Conservation (phyloP, 2,329 filamentous ascomycete genomes). For the Lithohypha guttulata region DNA sequence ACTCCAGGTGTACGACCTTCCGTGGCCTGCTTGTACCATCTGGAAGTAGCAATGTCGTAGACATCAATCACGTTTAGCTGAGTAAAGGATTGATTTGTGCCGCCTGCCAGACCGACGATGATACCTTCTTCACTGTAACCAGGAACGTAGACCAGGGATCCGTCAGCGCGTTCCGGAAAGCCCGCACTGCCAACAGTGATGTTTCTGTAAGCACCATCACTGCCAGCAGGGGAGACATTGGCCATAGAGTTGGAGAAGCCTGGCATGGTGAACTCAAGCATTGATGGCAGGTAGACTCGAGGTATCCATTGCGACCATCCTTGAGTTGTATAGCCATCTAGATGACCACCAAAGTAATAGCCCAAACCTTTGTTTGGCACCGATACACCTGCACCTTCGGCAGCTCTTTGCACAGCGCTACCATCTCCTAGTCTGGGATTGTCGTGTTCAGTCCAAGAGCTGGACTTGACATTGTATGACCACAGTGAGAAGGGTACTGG, state of each 20-base stretch:
- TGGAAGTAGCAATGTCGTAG: conserved; percentile 61
- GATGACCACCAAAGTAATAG: conserved; percentile 70
- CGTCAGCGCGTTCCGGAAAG: conserved; percentile 65
- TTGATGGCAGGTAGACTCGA: conserved; percentile 60
- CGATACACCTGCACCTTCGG: conserved; percentile 62
- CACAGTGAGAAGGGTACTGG: conserved; percentile 55
- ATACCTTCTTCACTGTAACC: conserved; percentile 66
- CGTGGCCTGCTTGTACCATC: conserved; percentile 66
- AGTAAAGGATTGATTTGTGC: conserved; percentile 54
- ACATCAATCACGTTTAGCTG: conserved; percentile 65
- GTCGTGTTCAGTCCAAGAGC: conserved; percentile 52
- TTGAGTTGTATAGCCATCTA: conserved; percentile 52
- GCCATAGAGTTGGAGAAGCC: conserved; percentile 56
- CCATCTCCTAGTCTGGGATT: conserved; percentile 53
- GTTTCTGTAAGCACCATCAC: conserved; percentile 58
- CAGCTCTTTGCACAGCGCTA: conserved; percentile 53
- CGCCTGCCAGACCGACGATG: conserved; percentile 66
- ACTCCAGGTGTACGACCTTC: conserved; percentile 47
- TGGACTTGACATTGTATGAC: conserved; percentile 54
- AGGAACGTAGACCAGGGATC: conserved; percentile 62
- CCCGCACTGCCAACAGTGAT: conserved; percentile 57
- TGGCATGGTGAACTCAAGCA: conserved; percentile 67
- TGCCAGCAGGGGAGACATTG: conserved; percentile 45
- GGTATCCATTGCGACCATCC: conserved; percentile 58
- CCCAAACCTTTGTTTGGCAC: conserved; percentile 59